These are phyloP conservation scores for Gelatoporia subvermispora DNA, from an alignment of 768 basidiomycete species.

Conservation along the genomic window DNA sequence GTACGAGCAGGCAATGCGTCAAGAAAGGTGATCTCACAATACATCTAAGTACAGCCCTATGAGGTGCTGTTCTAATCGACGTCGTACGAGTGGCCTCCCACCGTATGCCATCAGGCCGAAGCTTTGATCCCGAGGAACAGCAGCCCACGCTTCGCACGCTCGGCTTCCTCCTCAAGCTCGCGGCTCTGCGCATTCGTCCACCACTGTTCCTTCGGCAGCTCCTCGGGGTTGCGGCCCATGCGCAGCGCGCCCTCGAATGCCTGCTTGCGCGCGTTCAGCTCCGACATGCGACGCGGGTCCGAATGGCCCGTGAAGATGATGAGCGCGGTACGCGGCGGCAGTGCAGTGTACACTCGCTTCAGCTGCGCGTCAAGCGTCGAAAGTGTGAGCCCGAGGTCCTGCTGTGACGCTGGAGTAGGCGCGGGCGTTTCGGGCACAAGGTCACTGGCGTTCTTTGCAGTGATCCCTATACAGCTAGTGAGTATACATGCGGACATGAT, in stretches of 20 bases:
- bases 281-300: conserved; percentile 78
- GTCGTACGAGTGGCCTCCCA: not conserved
- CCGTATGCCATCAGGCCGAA: not conserved
- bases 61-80: no score
- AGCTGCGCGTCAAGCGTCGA: conserved; percentile 58
- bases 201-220: conserved; percentile 47
- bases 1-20: no score
- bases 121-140: conserved; percentile 68
- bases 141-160: conserved; percentile 75
- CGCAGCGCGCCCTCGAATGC: conserved; percentile 67
- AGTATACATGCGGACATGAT: not conserved
- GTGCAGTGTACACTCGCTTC: conserved; percentile 50
- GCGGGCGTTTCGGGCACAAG: conserved; percentile 8
- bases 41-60: no score
- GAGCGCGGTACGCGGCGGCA: conserved; percentile 78
- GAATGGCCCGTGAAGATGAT: conserved; percentile 86
- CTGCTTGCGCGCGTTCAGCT: conserved; percentile 62
- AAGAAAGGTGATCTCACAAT: no score
- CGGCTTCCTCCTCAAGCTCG: conserved; percentile 75
- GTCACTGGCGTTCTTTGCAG: conserved; percentile 45
- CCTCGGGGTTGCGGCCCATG: conserved; percentile 51
- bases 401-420: conserved; percentile 16
- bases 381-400: conserved; percentile 25
- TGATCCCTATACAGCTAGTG: conserved; percentile 47
- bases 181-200: conserved; percentile 80